Evolutionary conservation across 106 monocot species (phyloP), one percentile per base, ranked within the genome.

Genomic region (Agapanthus africanus): DNA sequence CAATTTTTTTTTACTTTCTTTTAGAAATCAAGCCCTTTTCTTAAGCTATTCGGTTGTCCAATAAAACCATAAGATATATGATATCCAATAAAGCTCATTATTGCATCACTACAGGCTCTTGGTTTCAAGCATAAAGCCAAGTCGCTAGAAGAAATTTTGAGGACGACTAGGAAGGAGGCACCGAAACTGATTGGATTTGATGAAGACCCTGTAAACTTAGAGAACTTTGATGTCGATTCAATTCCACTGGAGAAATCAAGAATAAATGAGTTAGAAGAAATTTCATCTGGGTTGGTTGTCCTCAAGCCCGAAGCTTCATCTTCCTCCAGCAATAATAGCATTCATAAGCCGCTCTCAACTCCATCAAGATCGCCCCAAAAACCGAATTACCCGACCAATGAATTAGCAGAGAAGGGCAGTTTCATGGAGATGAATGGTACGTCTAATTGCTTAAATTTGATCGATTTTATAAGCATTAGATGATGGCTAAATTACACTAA

Each of bases 101-200:
- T 37, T 47, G n/a, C 46, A 47, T 13, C 46, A 47, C 13, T 71
- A 63, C 74, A 99, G 97, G 80, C 66, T 60, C 76, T 63, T 69
- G 92, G 87, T 41, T 87, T 76, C 79, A 92, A 73, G 26, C 87
- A 82, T 30, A 97, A 87, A 72, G 76, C 60, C n/a, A 99, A 87
- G 66, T 74, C 92, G 34, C 64, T 99, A 40, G 82, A 86, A 42
- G 89, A 99, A 49, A 69, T 80, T 40, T 27, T 99, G 64, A 59
- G 18, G 49, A 60, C 70, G 38, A 79, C 87, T 30, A 37, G 16
- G 40, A 99, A 77, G 63, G 74, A 71, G 27, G 36, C 72, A 61
- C 57, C 92, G 62, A 35, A 85, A 70, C 77, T 99, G 18, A 92
- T 99, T 63, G 97, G 97, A 22, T 99, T 77, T 74, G 76, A 99